Evolutionary conservation across 2,329 filamentous ascomycete species (phyloP).

Genomic region (Cryphonectria radicalis): DNA sequence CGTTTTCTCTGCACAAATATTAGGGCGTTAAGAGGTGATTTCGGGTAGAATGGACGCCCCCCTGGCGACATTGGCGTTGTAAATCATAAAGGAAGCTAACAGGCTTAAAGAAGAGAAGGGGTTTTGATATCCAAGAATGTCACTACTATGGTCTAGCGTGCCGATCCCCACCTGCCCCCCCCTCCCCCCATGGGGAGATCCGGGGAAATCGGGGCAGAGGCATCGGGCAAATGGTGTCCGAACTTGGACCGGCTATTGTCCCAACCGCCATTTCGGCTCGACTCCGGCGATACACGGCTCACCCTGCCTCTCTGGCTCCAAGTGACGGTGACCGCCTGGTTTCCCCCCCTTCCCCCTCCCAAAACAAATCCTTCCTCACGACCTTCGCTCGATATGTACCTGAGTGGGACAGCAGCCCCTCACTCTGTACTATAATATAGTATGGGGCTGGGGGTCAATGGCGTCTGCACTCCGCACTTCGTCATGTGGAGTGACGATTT

Average conservation of each 20-base stretch:
- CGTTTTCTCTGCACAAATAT: neutral
- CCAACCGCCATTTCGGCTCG: neutral
- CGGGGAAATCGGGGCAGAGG: neutral
- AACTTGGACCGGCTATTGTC: neutral
- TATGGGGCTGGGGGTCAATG: neutral
- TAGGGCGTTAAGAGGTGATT: neutral
- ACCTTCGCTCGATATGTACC: neutral
- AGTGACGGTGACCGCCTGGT: neutral
- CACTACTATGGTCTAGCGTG: neutral
- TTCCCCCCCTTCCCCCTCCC: too few relatives aligned
- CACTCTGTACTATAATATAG: neutral
- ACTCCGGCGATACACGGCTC: neutral
- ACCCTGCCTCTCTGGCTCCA: constrained; percentile 7
- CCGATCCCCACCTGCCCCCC: neutral
- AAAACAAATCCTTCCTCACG: neutral
- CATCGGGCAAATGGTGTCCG: constrained; percentile 19
- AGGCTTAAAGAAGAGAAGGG: neutral
- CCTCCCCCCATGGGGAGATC: neutral
- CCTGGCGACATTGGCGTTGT: neutral
- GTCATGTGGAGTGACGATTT: neutral
- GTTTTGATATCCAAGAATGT: neutral
- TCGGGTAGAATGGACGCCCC: neutral
- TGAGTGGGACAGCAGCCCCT: neutral
- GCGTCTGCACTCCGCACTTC: constrained; percentile 18
- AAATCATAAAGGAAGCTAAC: neutral